Percentiles rank a stretch among this genome's conserved stretches.
These are phyloP conservation scores for Smallanthus sonchifolius DNA, from an alignment of 129 eudicot genomes.

Conservation along the genomic window DNA sequence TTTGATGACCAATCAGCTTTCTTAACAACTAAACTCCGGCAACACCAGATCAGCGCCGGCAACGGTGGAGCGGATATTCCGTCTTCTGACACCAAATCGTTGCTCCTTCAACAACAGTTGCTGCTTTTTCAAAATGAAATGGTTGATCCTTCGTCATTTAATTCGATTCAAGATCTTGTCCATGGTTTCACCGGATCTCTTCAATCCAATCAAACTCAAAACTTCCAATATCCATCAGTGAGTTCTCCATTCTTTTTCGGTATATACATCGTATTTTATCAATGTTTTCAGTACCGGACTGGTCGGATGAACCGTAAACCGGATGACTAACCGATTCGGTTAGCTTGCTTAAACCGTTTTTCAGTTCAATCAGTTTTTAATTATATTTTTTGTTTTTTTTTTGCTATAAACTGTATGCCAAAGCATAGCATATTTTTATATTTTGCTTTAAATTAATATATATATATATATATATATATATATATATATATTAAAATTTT, in stretches of 20 bases:
- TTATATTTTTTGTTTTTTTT: too few relatives aligned
- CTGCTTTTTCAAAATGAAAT: slow-evolving; percentile 29
- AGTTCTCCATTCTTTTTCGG: background rate
- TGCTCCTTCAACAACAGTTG: slow-evolving; percentile 68
- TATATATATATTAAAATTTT: too few relatives aligned
- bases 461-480: too few relatives aligned
- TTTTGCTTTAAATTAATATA: too few relatives aligned
- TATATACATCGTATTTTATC: too few relatives aligned
- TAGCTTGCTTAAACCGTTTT: too few relatives aligned
- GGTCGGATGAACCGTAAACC: too few relatives aligned
- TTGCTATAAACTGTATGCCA: too few relatives aligned
- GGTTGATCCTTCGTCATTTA: slow-evolving; percentile 31
- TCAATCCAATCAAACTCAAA: slow-evolving; percentile 46
- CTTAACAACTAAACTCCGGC: slow-evolving; percentile 53
- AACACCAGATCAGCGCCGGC: slow-evolving; percentile 56
- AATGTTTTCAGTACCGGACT: too few relatives aligned
- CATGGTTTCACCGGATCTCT: slow-evolving; percentile 58
- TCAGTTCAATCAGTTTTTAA: too few relatives aligned
- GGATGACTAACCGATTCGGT: too few relatives aligned
- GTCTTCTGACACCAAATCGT: slow-evolving; percentile 31
- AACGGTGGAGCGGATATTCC: slow-evolving; percentile 18
- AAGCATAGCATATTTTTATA: too few relatives aligned
- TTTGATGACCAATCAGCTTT: slow-evolving; percentile 44
- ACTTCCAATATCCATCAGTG: slow-evolving; percentile 52
- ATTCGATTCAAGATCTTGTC: slow-evolving; percentile 50